Percentiles rank a stretch among this genome's conserved stretches.
phyloP scores from a whole-genome alignment of 371 early-diverging fungal species.

The Lichtheimia ornata region DNA sequence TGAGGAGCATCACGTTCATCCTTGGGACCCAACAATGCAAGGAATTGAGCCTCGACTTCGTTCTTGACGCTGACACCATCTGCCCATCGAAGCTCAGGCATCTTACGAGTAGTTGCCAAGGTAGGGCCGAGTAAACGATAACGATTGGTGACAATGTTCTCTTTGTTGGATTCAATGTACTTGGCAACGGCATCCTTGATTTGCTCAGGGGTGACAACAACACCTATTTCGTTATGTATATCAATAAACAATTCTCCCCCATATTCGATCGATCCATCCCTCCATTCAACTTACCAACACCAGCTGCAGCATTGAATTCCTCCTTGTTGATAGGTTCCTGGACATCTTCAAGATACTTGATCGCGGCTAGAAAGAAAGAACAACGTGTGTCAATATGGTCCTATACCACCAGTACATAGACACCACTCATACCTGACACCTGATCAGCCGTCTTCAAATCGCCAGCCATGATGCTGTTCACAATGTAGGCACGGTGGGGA shows the following conservation, averaged over 20 bases:
- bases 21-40: slow-evolving; percentile 89
- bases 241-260: not conserved
- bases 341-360: slow-evolving; percentile 78
- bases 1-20: slow-evolving; percentile 89
- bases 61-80: slow-evolving; percentile 84
- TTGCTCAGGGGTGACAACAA: slow-evolving; percentile 75
- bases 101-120: slow-evolving; percentile 71
- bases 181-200: slow-evolving; percentile 55
- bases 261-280: too few relatives aligned
- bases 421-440: slow-evolving; percentile 69
- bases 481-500: slow-evolving; percentile 75
- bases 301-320: slow-evolving; percentile 82
- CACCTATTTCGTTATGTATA: slow-evolving; percentile 47
- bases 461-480: slow-evolving; percentile 71
- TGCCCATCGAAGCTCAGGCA: slow-evolving; percentile 86
- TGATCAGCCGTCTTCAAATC: slow-evolving; percentile 84
- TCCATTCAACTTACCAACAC: slow-evolving; percentile 78
- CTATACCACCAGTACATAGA: not conserved
- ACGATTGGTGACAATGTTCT: slow-evolving; percentile 76
- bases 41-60: slow-evolving; percentile 82
- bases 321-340: slow-evolving; percentile 57
- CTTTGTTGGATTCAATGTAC: slow-evolving; percentile 69
- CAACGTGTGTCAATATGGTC: not conserved
- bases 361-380: slow-evolving; percentile 68
- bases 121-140: slow-evolving; percentile 80